Evolutionary conservation across 371 early-diverging fungal species (phyloP), one percentile per base, ranked within the genome.

Genomic region (Syncephalis plumigaleata): DNA sequence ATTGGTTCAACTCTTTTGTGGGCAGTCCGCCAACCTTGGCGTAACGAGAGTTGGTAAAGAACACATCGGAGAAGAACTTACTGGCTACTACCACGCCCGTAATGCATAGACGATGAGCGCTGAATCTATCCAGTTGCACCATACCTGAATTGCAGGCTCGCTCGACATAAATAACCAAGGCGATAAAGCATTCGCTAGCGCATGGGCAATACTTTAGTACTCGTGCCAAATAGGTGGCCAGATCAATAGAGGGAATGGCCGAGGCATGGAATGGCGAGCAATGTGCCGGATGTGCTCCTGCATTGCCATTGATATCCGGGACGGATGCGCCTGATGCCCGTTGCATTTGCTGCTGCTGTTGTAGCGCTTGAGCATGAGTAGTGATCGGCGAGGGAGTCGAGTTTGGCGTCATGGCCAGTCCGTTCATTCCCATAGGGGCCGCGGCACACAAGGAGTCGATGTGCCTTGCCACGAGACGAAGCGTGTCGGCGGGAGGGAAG

Each of bases 21-120:
- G 89, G 77, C 9, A 95, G 60, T 3, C 96, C 96, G 43, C 96
- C 96, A 24, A 95, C 94, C 71, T 81, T 86, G 44, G 88, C 84
- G 55, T 87, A 87, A 24, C 90, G 70, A 23, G 86, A 77, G 52
- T 91, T 92, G 24, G 91, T 88, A 58, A 77, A 92, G 49, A 92
- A 92, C 38, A 90, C 76, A 55, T 92, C 93, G 0, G 81, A 81
- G 50, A 79, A 80, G 50, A 84, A 78, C 59, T 92, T 92, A 46
- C 84, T 75, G 11, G 79, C 71, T 13, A 87, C 71, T 72, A 87
- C 78, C 22, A 86, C 66, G 20, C 77, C 84, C 5, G 86, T 67
- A 42, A 92, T 90, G 39, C 90, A 62, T 39, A 92, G 64, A 3
- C 93, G 79, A 60, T 92, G 93, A 47, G 91, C 76, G 50, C 87